These are phyloP conservation scores for Wickerhamomyces tratensis DNA, from an alignment of 805 yeast genomes.

Conservation along the genomic window DNA sequence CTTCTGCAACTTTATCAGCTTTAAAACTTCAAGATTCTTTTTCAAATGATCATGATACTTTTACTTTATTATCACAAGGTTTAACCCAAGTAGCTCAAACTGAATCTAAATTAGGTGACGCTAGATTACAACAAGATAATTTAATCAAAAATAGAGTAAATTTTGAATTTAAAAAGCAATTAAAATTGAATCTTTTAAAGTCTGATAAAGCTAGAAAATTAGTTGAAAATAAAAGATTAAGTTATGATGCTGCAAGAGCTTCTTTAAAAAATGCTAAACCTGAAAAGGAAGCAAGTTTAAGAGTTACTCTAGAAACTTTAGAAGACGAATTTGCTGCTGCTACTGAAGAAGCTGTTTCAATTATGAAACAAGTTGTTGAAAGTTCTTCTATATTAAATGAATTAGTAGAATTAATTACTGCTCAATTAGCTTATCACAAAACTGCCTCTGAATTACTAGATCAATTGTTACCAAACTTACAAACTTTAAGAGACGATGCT, in stretches of 20 bases:
- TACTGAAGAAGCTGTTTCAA: conserved; percentile 77
- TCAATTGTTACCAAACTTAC: conserved; percentile 54
- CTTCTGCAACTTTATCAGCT: conserved; percentile 50
- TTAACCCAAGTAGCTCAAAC: conserved; percentile 59
- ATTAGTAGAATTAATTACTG: conserved; percentile 58
- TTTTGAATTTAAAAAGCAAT: conserved; percentile 49
- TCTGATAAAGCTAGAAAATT: conserved; percentile 61
- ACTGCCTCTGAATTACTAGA: conserved; percentile 60
- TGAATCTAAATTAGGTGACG: conserved; percentile 70
- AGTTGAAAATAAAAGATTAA: conserved; percentile 70
- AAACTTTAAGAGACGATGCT: conserved; percentile 47
- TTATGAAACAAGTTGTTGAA: conserved; percentile 73
- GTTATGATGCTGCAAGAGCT: conserved; percentile 71
- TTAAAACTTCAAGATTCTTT: conserved; percentile 19
- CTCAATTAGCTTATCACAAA: conserved; percentile 76
- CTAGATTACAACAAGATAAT: conserved; percentile 75
- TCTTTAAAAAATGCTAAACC: conserved; percentile 39
- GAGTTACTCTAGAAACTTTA: conserved; percentile 71
- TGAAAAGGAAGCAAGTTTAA: conserved; percentile 61
- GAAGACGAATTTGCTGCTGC: conserved; percentile 89
- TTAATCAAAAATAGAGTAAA: conserved; percentile 63
- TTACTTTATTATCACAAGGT: conserved; percentile 47
- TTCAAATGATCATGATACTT: conserved; percentile 28
- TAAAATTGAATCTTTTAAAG: conserved; percentile 49
- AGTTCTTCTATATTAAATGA: conserved; percentile 60